Percentiles rank a stretch among this genome's conserved stretches.
Conservation (phyloP, 2,329 filamentous ascomycete genomes). For the Aureobasidium mangrovei region DNA sequence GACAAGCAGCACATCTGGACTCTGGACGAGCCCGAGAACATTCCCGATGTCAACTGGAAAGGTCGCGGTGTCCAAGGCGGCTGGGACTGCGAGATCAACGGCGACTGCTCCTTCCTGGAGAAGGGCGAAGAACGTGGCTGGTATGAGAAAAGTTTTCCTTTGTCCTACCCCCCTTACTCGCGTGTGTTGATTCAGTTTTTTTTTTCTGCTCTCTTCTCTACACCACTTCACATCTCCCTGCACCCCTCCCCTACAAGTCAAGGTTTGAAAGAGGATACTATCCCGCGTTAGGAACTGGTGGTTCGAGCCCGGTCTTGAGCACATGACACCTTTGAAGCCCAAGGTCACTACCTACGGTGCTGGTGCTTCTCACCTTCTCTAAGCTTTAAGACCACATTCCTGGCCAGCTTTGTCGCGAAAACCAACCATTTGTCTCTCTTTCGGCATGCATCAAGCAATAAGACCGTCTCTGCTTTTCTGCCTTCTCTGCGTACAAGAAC, state of each 20-base stretch:
- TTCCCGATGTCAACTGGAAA: conserved; percentile 46
- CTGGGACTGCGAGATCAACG: conserved; percentile 73
- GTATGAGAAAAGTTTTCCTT: conserved; percentile 41
- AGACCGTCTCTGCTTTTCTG: not conserved
- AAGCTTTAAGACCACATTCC: conserved; percentile 5
- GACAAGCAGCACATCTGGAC: conserved; percentile 23
- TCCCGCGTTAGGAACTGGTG: conserved; percentile 10
- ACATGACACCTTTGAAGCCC: not conserved
- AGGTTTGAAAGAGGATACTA: conserved; percentile 13
- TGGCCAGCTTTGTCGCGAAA: not conserved
- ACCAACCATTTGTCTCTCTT: not conserved
- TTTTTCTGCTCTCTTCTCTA: not conserved
- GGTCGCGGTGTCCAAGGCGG: conserved; percentile 60
- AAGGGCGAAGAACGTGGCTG: conserved; percentile 81
- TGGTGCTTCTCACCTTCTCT: not conserved
- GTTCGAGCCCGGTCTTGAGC: conserved; percentile 8
- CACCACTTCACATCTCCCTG: not conserved
- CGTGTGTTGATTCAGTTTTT: conserved; percentile 1
- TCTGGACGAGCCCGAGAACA: conserved; percentile 24
- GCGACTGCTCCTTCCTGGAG: conserved; percentile 74
- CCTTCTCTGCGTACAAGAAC: not conserved
- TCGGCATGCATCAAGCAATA: conserved; percentile 10
- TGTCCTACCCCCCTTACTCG: conserved; percentile 17
- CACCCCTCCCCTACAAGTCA: not conserved
- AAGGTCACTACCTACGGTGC: not conserved